Percentiles rank a stretch among this genome's conserved stretches.
Conservation (phyloP, 1,139 yeast genomes). For the Arxiozyma slooffiae region DNA sequence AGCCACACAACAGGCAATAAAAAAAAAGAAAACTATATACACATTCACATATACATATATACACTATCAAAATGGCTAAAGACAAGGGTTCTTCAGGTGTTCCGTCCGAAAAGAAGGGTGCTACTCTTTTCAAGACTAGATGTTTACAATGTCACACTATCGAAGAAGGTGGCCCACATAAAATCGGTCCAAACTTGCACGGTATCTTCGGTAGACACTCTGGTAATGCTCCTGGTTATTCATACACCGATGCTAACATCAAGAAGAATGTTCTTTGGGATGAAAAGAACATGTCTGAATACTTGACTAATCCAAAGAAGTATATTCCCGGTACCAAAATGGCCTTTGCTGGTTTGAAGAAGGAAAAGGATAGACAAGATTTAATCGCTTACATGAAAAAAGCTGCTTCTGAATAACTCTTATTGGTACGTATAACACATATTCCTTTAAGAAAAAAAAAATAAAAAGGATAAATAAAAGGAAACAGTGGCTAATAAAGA, state of each 20-base stretch:
- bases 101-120: constrained; percentile 82
- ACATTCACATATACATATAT: background rate
- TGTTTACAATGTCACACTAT: constrained; percentile 98
- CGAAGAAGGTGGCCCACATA: constrained; percentile 93
- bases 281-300: constrained; percentile 84
- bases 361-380: constrained; percentile 97
- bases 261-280: constrained; percentile 86
- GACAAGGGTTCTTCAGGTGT: constrained; percentile 37
- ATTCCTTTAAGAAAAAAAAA: background rate
- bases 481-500: background rate
- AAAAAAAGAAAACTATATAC: background rate
- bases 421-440: background rate
- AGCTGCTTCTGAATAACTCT: constrained; percentile 39
- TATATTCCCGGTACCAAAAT: constrained; percentile 99
- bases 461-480: no score
- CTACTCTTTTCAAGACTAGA: constrained; percentile 95
- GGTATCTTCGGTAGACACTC: constrained; percentile 89
- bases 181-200: constrained; percentile 97
- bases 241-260: constrained; percentile 97
- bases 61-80: constrained; percentile 8
- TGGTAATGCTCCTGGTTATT: constrained; percentile 86
- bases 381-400: constrained; percentile 77
- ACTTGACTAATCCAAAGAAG: constrained; percentile 99
- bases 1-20: background rate
- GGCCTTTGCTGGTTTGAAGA: constrained; percentile 99